phyloP scores from a whole-genome alignment of 345 rosid genomes.

The Pseudoturritis turrita region DNA sequence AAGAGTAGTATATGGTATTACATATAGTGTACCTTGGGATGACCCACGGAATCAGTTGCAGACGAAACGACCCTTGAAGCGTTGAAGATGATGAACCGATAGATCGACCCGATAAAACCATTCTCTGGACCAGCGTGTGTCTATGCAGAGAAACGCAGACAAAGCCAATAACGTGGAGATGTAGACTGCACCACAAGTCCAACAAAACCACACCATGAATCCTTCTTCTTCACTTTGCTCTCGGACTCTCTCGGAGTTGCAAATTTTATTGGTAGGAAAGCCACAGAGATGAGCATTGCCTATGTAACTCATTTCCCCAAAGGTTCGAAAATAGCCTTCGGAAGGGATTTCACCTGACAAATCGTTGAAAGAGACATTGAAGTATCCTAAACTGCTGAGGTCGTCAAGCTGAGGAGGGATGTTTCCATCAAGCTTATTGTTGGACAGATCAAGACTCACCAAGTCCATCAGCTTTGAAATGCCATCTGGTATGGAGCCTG shows the following conservation, averaged over 20 bases:
- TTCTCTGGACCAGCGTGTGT: conserved; percentile 3
- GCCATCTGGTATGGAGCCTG: conserved; percentile 51
- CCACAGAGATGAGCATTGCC: conserved; percentile 15
- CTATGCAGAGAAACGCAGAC: background rate
- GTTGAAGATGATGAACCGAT: background rate
- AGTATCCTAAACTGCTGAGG: conserved; percentile 38
- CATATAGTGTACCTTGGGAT: background rate
- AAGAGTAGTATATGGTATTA: too few relatives aligned
- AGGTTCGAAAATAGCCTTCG: conserved; percentile 4
- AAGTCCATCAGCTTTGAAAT: conserved; percentile 44
- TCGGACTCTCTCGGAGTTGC: background rate
- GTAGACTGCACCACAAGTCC: conserved; percentile 18
- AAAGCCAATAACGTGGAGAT: background rate
- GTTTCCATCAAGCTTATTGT: conserved; percentile 48
- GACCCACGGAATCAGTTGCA: background rate
- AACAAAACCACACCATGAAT: conserved; percentile 15
- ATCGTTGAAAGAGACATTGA: conserved; percentile 56
- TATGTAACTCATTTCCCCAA: background rate
- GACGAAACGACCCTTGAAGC: background rate
- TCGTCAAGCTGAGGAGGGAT: conserved; percentile 51
- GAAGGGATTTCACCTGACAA: conserved; percentile 67
- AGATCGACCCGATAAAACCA: conserved; percentile 19
- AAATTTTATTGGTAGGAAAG: conserved; percentile 1
- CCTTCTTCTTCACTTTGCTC: background rate
- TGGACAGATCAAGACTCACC: conserved; percentile 45